phyloP scores from a whole-genome alignment of 306 rosid genomes.

The Fragaria vesca region DNA sequence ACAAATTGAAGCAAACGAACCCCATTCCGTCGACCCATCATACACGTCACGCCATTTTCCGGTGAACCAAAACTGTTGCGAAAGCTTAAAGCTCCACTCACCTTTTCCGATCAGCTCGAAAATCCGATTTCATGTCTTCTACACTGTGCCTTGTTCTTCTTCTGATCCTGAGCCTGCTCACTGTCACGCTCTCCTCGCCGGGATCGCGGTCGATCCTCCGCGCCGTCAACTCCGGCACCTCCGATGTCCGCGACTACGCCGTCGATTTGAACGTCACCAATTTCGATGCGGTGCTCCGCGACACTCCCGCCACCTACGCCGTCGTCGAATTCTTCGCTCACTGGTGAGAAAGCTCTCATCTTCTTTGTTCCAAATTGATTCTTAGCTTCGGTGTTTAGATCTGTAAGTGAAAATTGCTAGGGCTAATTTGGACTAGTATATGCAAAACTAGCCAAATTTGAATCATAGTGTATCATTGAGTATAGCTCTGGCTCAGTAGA shows the following conservation, averaged over 20 bases:
- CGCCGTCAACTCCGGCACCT: conserved; percentile 29
- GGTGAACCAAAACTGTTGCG: too few species aligned
- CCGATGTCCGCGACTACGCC: conserved; percentile 60
- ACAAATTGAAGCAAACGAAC: neutral
- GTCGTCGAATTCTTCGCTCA: conserved; percentile 85
- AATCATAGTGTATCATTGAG: neutral
- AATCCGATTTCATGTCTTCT: conserved; percentile 23
- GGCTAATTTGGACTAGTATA: neutral
- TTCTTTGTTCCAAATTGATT: neutral
- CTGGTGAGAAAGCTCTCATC: conserved; percentile 48
- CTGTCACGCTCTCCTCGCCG: conserved; percentile 28
- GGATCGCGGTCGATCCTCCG: conserved; percentile 75
- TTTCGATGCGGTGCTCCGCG: conserved; percentile 70
- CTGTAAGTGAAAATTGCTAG: neutral
- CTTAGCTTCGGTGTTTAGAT: neutral
- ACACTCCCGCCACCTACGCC: conserved; percentile 76
- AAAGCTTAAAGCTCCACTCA: neutral
- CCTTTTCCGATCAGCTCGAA: neutral
- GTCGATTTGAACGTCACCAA: conserved; percentile 69
- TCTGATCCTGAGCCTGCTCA: conserved; percentile 40
- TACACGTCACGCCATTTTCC: neutral
- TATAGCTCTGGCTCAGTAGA: neutral
- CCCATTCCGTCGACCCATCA: neutral
- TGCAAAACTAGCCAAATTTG: neutral
- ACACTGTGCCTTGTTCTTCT: conserved; percentile 32